Percentiles rank a stretch among this genome's conserved stretches.
phyloP scores from a whole-genome alignment of 352 stramenopile genomes.

The Phytophthora macrochlamydospora region DNA sequence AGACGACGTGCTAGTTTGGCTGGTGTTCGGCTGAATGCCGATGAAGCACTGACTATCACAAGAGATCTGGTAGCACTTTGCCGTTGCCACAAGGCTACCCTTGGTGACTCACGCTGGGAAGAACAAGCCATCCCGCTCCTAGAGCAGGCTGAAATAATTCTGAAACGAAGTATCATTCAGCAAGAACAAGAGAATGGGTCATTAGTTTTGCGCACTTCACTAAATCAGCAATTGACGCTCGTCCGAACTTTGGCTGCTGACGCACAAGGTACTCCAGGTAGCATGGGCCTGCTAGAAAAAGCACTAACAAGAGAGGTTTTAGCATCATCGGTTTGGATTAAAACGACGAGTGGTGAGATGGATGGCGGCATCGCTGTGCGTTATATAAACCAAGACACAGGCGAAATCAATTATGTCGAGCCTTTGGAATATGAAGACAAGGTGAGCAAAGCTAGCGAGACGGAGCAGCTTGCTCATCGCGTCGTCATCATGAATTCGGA shows the following conservation, averaged over 20 bases:
- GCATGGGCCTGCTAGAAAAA: constrained; percentile 25
- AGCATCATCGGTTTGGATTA: constrained; percentile 69
- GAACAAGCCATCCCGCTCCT: constrained; percentile 21
- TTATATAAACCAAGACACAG: constrained; percentile 78
- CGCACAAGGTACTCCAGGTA: constrained; percentile 1
- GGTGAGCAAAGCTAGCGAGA: constrained; percentile 9
- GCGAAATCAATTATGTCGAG: constrained; percentile 28
- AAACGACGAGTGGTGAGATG: constrained; percentile 22
- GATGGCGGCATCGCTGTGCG: constrained; percentile 9
- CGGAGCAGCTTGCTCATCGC: constrained; percentile 39
- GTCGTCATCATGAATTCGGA: constrained; percentile 49
- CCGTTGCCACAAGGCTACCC: constrained; percentile 46
- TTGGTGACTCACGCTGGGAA: constrained; percentile 21
- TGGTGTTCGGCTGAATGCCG: constrained; percentile 14
- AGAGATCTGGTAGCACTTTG: constrained; percentile 44
- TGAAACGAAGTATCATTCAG: constrained; percentile 19
- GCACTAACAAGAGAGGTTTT: constrained; percentile 40
- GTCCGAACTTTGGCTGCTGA: constrained; percentile 19
- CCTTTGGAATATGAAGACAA: constrained; percentile 71
- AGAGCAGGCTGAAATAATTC: constrained; percentile 24
- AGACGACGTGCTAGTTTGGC: constrained; percentile 21
- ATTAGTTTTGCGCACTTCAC: neutral
- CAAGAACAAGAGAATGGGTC: constrained; percentile 16
- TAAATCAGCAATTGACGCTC: constrained; percentile 26
- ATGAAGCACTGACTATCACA: constrained; percentile 19